A percentile compares a stretch with the other conserved stretches of the same genome.
Conservation (phyloP, 129 eudicot genomes). For the Oenanthe sinensis region DNA sequence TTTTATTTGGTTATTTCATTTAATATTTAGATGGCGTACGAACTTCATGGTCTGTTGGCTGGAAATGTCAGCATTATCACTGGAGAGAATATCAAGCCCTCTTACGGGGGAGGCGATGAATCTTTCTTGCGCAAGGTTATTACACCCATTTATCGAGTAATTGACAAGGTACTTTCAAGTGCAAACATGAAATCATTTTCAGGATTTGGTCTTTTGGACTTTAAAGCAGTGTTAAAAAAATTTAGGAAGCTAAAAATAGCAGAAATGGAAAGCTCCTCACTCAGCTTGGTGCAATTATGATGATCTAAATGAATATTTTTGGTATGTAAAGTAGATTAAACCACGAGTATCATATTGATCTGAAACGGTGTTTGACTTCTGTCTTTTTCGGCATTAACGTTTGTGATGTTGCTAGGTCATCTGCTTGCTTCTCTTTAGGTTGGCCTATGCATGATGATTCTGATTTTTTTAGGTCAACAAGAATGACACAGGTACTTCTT, state of each 20-base stretch:
- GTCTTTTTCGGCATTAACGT: not conserved
- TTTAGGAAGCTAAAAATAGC: conserved; percentile 77
- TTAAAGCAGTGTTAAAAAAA: conserved; percentile 19
- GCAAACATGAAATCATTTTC: conserved; percentile 13
- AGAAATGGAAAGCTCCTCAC: conserved; percentile 83
- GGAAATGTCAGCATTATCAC: conserved; percentile 99
- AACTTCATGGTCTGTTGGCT: conserved; percentile 92
- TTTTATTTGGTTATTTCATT: not conserved
- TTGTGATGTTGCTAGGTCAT: conserved; percentile 45
- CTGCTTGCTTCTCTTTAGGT: conserved; percentile 85
- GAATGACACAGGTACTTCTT: conserved; percentile 31
- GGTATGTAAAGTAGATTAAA: conserved; percentile 30
- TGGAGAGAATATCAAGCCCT: conserved; percentile 96
- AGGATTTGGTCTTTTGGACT: not conserved
- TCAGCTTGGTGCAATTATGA: conserved; percentile 97
- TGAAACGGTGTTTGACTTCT: not conserved
- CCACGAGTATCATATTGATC: not conserved
- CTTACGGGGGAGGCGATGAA: conserved; percentile 96
- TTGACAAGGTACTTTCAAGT: conserved; percentile 57
- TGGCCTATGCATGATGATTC: conserved; percentile 99
- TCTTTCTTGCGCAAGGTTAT: conserved; percentile 89
- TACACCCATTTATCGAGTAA: conserved; percentile 85
- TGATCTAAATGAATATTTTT: conserved; percentile 92
- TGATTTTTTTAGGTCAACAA: conserved; percentile 74
- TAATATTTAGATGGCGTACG: conserved; percentile 85